phyloP scores from a whole-genome alignment of 169 alveolate genomes.

The Besnoitia besnoiti region DNA sequence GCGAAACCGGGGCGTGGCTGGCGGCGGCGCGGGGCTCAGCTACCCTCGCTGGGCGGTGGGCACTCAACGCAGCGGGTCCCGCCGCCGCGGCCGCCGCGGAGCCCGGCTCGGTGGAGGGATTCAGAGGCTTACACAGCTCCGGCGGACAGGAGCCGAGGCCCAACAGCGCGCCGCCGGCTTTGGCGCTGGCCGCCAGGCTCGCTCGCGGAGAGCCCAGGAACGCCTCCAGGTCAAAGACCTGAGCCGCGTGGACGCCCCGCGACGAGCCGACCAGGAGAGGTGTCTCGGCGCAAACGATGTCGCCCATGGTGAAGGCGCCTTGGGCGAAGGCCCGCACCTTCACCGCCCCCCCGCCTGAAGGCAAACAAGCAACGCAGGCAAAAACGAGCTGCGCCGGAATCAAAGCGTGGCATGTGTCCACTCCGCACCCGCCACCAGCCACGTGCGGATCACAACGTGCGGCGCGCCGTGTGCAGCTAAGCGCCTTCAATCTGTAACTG shows the following conservation, averaged over 20 bases:
- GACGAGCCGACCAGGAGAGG: slow-evolving; percentile 7
- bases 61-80: not conserved
- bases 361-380: no score
- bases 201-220: not conserved
- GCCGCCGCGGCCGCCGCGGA: not conserved
- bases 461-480: no score
- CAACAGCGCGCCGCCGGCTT: not conserved
- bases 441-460: no score
- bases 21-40: no score
- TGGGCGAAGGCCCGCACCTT: not conserved
- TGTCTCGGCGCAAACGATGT: not conserved
- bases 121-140: not conserved
- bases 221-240: not conserved
- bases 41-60: no score
- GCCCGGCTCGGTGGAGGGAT: not conserved
- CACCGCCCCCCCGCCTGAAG: not conserved
- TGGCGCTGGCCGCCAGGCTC: no score
- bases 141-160: not conserved
- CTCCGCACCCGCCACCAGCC: no score
- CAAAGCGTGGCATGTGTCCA: not conserved
- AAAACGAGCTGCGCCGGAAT: no score
- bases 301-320: not conserved
- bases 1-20: no score
- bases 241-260: not conserved
- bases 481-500: no score